Evolutionary conservation across 2,329 filamentous ascomycete species (phyloP).

Genomic region (Magnaporthales sp.): DNA sequence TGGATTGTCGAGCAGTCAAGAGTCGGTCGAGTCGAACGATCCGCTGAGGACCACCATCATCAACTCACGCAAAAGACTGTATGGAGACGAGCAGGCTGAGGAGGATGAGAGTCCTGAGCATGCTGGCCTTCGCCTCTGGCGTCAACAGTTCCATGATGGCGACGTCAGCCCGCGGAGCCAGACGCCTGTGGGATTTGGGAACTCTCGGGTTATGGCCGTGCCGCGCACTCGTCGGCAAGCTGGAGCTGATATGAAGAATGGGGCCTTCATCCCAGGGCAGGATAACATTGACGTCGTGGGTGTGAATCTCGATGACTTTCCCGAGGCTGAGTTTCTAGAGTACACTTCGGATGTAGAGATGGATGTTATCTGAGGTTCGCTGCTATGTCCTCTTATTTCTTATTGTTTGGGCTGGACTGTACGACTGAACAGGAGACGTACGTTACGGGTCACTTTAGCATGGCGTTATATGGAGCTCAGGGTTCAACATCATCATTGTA

Average conservation of each 20-base stretch:
- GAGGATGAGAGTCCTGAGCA: conserved; percentile 8
- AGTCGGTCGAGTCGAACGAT: conserved; percentile 32
- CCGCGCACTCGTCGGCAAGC: conserved; percentile 23
- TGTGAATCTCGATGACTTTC: conserved; percentile 47
- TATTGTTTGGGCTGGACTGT: not conserved
- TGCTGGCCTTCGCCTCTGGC: conserved; percentile 14
- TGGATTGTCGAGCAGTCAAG: conserved; percentile 45
- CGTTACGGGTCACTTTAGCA: not conserved
- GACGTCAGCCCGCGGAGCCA: conserved; percentile 31
- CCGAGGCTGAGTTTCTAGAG: conserved; percentile 59
- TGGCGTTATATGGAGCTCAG: not conserved
- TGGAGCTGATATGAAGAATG: not conserved
- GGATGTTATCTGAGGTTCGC: conserved; percentile 19
- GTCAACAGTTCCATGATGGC: conserved; percentile 23
- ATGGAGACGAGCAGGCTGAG: conserved; percentile 32
- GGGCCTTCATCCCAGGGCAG: conserved; percentile 22
- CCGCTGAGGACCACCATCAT: conserved; percentile 9
- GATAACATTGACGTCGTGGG: conserved; percentile 39
- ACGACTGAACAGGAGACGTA: not conserved
- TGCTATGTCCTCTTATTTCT: not conserved
- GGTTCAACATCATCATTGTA: not conserved
- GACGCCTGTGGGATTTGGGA: conserved; percentile 26
- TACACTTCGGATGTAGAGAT: conserved; percentile 31
- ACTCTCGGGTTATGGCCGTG: conserved; percentile 38
- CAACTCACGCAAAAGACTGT: conserved; percentile 37